Percentiles rank a stretch among this genome's conserved stretches.
Evolutionary conservation across 2,329 filamentous ascomycete genomes (phyloP).

Genomic region (Domatiomyces catenatus): DNA sequence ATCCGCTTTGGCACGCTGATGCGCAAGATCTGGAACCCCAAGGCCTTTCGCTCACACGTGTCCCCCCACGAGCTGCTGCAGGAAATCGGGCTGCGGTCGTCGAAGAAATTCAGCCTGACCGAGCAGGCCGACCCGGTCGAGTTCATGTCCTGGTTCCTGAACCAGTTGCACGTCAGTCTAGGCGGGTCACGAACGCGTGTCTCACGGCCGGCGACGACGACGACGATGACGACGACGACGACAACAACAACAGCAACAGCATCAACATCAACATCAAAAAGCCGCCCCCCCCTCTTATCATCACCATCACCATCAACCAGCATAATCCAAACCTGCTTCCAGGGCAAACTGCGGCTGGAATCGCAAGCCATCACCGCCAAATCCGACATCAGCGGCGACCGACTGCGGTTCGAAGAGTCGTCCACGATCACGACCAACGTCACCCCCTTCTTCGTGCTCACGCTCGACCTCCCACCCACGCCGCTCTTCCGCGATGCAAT

Average conservation of each 20-base stretch:
- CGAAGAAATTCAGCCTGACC: slow-evolving; percentile 82
- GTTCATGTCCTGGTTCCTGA: slow-evolving; percentile 93
- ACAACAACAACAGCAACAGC: too few relatives aligned
- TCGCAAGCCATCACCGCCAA: slow-evolving; percentile 86
- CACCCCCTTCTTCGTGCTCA: slow-evolving; percentile 76
- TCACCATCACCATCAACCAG: slow-evolving; percentile 63
- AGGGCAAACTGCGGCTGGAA: slow-evolving; percentile 81
- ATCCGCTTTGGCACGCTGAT: slow-evolving; percentile 78
- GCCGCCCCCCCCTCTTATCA: too few relatives aligned
- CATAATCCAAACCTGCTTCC: slow-evolving; percentile 84
- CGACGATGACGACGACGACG: too few relatives aligned
- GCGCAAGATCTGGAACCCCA: slow-evolving; percentile 95
- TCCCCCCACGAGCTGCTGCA: slow-evolving; percentile 94
- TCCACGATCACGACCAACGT: slow-evolving; percentile 62
- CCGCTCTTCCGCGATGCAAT: slow-evolving; percentile 86
- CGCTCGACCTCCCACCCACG: slow-evolving; percentile 77
- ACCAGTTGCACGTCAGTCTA: slow-evolving; percentile 80
- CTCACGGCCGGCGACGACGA: too few relatives aligned
- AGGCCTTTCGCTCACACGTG: slow-evolving; percentile 90
- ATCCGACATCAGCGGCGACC: slow-evolving; percentile 64
- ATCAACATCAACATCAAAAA: too few relatives aligned
- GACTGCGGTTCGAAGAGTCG: slow-evolving; percentile 83
- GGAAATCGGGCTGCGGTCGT: slow-evolving; percentile 77
- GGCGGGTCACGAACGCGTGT: slow-evolving; percentile 61
- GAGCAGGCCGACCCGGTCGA: slow-evolving; percentile 90